Evolutionary conservation across 1,139 yeast species (phyloP), one percentile per base, ranked within the genome.

Genomic region (Pichia sp.): DNA sequence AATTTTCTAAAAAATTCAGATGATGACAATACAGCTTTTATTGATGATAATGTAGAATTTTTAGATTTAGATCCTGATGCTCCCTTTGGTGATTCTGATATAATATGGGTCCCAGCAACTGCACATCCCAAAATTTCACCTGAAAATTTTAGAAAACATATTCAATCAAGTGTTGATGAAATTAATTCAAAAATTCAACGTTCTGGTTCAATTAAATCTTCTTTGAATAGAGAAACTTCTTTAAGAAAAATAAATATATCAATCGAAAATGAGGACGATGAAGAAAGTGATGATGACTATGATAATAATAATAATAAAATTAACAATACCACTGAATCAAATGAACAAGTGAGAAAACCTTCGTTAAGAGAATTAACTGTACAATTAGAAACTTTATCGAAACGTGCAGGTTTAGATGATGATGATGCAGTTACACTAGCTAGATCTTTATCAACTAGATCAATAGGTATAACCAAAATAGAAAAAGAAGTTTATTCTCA

Each of bases 71-170:
- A 60, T 38, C 55, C 56, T 7, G 60, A 60, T 29, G 39, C 63
- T 4, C 45, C 50, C 18, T 46, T 64, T 5, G 70, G 68, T 42
- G 65, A 74, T 1, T 65, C 69, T 34, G 70, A 72, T 47, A 65
- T 82, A 18, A 69, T 89, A 45, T 90, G 98, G 98, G 97, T 92
- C 1, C 97, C 97, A 0, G 97, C 97, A 1, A 82, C 81, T 55
- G 76, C 88, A 43, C 98, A 92, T 63, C 97, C 98, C 1, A 92
- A 86, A 60, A 79, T 92, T 25, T 90, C 95, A 36, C 97, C 97
- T 1, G 95, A 87, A 58, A 88, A 86, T 58, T 92, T 89, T 75
- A 78, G 84, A 57, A 78, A 81, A 54, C 89, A 88, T 67, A 87
- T 92, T 38, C 86, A 85, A 59, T 76, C 80, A 45, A 85, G 92